Conservation (phyloP, 164 flowering plant genomes). For the Piper longum region DNA sequence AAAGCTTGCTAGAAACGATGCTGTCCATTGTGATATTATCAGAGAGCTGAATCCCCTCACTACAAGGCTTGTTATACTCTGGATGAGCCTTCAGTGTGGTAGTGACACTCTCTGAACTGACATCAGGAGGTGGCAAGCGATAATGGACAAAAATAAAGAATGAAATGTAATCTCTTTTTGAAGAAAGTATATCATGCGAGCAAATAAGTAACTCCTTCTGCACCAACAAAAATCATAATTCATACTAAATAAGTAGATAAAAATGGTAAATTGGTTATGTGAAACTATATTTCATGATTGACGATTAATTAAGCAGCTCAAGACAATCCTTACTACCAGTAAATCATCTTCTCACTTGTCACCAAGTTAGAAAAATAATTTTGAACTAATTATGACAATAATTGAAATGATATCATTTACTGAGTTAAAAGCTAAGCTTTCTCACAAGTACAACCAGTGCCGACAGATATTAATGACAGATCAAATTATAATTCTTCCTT, state of each 20-base stretch:
- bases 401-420: no score
- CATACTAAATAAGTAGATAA: not conserved
- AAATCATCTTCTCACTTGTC: not conserved
- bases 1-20: conserved; percentile 46
- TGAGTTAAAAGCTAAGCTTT: no score
- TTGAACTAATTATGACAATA: not conserved
- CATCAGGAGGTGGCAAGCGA: conserved; percentile 53
- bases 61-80: conserved; percentile 46
- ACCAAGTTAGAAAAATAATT: no score
- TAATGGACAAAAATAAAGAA: conserved; percentile 40
- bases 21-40: conserved; percentile 78
- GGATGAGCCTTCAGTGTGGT: conserved; percentile 61
- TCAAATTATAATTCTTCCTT: no score
- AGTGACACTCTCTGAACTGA: conserved; percentile 88
- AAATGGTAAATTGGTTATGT: not conserved
- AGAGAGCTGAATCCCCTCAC: conserved; percentile 66
- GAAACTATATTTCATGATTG: no score
- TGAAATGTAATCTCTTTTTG: conserved; percentile 51
- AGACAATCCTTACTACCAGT: not conserved
- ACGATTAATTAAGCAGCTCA: not conserved
- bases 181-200: conserved; percentile 68
- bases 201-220: conserved; percentile 88
- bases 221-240: conserved; percentile 5
- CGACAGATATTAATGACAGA: no score
- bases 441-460: no score